These are phyloP conservation scores for Erythrophleum fordii DNA, from an alignment of 306 rosid species.

Conservation along the genomic window DNA sequence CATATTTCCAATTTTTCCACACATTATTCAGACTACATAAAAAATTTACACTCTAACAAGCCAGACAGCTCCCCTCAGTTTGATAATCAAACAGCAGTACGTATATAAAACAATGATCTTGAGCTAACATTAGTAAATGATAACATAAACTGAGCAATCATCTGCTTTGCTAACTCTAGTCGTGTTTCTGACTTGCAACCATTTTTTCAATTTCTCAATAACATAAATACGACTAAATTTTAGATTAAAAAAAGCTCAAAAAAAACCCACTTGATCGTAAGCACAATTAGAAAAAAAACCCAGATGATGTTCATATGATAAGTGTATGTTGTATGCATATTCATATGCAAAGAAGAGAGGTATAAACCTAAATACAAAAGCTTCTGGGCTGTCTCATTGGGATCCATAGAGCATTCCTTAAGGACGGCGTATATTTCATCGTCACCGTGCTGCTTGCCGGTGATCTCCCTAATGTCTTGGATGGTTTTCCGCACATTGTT, in stretches of 20 bases:
- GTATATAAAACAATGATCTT: neutral
- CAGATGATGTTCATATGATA: neutral
- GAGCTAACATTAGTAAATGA: neutral
- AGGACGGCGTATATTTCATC: slow-evolving; percentile 66
- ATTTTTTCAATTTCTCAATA: neutral
- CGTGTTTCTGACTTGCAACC: neutral
- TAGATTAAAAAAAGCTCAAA: neutral
- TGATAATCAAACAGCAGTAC: neutral
- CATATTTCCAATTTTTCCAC: neutral
- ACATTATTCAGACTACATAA: neutral
- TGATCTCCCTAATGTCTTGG: slow-evolving; percentile 61
- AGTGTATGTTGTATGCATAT: neutral
- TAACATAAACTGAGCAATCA: neutral
- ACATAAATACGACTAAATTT: neutral
- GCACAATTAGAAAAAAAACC: slow-evolving; percentile 20
- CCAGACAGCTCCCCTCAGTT: neutral
- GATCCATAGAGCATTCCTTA: slow-evolving; percentile 69
- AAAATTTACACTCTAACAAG: neutral
- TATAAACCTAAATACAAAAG: slow-evolving; percentile 47
- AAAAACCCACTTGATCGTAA: slow-evolving; percentile 38
- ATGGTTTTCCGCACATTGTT: slow-evolving; percentile 47
- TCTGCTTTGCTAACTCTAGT: slow-evolving; percentile 4
- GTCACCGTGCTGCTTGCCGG: slow-evolving; percentile 67
- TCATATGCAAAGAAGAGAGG: neutral
- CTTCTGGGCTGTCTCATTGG: slow-evolving; percentile 68